Conservation (phyloP, 2,329 filamentous ascomycete genomes). For the Fusarium tjaetaba region DNA sequence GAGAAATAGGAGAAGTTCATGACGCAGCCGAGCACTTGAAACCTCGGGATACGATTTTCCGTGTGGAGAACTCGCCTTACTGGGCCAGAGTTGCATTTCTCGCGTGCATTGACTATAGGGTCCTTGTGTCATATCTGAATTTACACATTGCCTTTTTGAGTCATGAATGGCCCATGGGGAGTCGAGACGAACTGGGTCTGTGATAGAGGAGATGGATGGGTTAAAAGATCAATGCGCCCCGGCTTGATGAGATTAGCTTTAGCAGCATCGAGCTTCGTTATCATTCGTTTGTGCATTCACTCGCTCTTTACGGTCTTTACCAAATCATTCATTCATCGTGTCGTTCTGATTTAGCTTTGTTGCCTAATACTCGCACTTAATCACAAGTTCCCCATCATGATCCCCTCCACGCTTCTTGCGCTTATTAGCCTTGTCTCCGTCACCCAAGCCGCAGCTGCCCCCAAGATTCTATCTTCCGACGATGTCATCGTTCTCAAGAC, state of each 20-base stretch:
- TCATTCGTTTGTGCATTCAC: neutral
- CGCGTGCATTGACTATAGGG: neutral
- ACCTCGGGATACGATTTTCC: slow-evolving; percentile 8
- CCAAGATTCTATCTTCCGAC: slow-evolving; percentile 16
- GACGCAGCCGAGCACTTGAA: neutral
- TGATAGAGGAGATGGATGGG: neutral
- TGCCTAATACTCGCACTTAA: neutral
- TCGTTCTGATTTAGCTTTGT: neutral
- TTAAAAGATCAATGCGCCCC: slow-evolving; percentile 9
- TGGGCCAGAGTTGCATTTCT: neutral
- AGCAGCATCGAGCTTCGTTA: neutral
- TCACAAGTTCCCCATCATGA: neutral
- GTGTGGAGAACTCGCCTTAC: neutral
- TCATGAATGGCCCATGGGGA: neutral
- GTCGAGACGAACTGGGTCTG: neutral
- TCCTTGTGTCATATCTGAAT: neutral
- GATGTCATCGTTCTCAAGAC: slow-evolving; percentile 34
- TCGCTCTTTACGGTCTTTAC: slow-evolving; percentile 6
- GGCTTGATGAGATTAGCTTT: neutral
- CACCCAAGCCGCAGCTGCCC: slow-evolving; percentile 21
- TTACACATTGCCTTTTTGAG: slow-evolving; percentile 15
- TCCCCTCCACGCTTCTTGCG: slow-evolving; percentile 22
- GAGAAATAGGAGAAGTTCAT: neutral
- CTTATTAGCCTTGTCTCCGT: slow-evolving; percentile 29
- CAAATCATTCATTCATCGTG: neutral